Evolutionary conservation across 768 basidiomycete species (phyloP).

Genomic region (Rossbeevera mucosa): DNA sequence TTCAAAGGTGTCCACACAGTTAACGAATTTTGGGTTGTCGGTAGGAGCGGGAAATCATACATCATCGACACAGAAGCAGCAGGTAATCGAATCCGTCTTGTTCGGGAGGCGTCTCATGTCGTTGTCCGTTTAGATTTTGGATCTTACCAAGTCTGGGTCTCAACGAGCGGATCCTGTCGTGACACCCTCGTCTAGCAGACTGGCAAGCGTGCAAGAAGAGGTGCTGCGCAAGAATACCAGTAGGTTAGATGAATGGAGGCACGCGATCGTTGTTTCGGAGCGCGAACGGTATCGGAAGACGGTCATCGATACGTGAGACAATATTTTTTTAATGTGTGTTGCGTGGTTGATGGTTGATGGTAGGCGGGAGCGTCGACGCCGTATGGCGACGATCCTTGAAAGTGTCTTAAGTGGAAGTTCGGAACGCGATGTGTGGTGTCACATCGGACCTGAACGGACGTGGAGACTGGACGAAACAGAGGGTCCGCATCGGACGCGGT

Average conservation of each 20-base stretch:
- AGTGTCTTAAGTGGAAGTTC: conserved; percentile 60
- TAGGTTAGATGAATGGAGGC: conserved; percentile 70
- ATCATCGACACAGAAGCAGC: conserved; percentile 62
- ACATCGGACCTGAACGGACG: conserved; percentile 38
- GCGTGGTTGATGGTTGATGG: neutral
- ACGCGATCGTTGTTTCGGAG: conserved; percentile 63
- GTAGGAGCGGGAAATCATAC: conserved; percentile 63
- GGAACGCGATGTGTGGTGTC: conserved; percentile 83
- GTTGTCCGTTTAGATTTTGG: conserved; percentile 45
- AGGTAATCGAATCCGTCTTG: conserved; percentile 41
- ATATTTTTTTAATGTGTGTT: neutral
- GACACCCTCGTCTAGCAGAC: conserved; percentile 9
- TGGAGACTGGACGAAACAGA: conserved; percentile 93
- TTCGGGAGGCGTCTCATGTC: neutral
- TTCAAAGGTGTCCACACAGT: conserved; percentile 51
- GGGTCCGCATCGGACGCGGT: conserved; percentile 85
- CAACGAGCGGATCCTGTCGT: neutral
- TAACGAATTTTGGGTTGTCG: conserved; percentile 64
- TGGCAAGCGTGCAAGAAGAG: conserved; percentile 23
- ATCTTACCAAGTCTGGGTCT: conserved; percentile 41
- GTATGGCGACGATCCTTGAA: conserved; percentile 54
- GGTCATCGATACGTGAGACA: conserved; percentile 62
- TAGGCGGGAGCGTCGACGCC: conserved; percentile 76
- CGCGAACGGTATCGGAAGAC: conserved; percentile 67
- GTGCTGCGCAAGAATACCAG: conserved; percentile 58